Evolutionary conservation across 1,284 basidiomycete genomes (phyloP).

Genomic region (Ganoderma sp.): DNA sequence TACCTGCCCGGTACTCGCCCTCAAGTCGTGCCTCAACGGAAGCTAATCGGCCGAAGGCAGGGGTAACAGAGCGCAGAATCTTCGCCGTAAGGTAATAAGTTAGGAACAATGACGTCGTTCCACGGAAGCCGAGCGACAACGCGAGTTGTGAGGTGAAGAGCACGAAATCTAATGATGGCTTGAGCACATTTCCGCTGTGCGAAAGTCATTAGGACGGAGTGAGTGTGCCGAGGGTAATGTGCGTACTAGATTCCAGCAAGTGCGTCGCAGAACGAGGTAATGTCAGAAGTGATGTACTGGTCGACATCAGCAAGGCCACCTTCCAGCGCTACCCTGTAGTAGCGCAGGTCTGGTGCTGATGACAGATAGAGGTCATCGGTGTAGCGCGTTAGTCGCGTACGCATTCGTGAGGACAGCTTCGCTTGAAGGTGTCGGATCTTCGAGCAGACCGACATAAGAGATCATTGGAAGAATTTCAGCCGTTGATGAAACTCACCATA

Average conservation of each 20-base stretch:
- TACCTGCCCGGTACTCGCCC: constrained; percentile 91
- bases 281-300: constrained; percentile 93
- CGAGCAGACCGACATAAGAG: neutral
- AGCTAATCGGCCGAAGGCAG: constrained; percentile 92
- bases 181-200: constrained; percentile 67
- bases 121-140: constrained; percentile 81
- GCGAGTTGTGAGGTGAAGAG: constrained; percentile 95
- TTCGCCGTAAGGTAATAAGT: constrained; percentile 89
- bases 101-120: constrained; percentile 79
- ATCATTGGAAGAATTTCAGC: neutral
- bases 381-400: constrained; percentile 90
- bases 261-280: constrained; percentile 89
- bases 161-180: constrained; percentile 89
- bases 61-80: constrained; percentile 87
- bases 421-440: constrained; percentile 91
- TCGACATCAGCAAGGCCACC: constrained; percentile 79
- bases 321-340: constrained; percentile 65
- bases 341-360: constrained; percentile 68
- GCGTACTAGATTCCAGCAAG: constrained; percentile 88
- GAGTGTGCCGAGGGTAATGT: neutral
- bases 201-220: neutral
- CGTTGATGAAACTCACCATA: constrained; percentile 62
- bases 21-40: constrained; percentile 87
- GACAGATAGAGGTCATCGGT: constrained; percentile 93
- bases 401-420: constrained; percentile 85